These are phyloP conservation scores for Domatiomyces catenatus DNA, from an alignment of 2,329 filamentous ascomycete species.

Conservation along the genomic window DNA sequence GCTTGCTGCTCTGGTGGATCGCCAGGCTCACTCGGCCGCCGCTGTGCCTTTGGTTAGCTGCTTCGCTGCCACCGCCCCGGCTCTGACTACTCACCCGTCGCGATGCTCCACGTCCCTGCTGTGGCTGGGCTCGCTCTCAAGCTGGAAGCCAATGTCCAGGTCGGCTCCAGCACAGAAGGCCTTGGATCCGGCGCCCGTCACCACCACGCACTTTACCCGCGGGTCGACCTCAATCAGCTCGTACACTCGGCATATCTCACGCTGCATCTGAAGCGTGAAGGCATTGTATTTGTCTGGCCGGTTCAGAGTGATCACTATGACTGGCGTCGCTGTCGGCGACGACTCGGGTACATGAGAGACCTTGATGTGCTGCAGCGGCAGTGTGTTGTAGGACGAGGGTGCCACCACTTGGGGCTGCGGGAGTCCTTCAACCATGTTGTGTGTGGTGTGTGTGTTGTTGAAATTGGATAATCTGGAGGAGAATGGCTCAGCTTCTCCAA, in stretches of 20 bases:
- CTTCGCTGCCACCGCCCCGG: neutral
- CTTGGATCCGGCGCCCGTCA: slow-evolving; percentile 36
- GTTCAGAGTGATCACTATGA: slow-evolving; percentile 49
- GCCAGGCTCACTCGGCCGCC: slow-evolving; percentile 41
- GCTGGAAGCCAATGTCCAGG: slow-evolving; percentile 29
- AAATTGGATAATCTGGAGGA: neutral
- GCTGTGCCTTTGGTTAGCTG: slow-evolving; percentile 15
- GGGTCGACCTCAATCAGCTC: slow-evolving; percentile 37
- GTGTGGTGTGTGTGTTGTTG: neutral
- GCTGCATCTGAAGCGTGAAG: slow-evolving; percentile 50
- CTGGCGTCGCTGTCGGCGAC: slow-evolving; percentile 42
- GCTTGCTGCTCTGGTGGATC: slow-evolving; percentile 43
- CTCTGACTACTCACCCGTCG: slow-evolving; percentile 14
- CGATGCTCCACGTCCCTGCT: slow-evolving; percentile 14
- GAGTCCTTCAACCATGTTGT: neutral
- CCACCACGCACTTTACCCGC: slow-evolving; percentile 40
- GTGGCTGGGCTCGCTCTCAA: neutral
- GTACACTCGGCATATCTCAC: slow-evolving; percentile 43
- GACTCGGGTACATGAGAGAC: slow-evolving; percentile 25
- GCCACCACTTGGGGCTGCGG: neutral
- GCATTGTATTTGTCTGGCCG: slow-evolving; percentile 53
- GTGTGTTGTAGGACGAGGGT: slow-evolving; percentile 21
- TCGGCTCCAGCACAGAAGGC: slow-evolving; percentile 47
- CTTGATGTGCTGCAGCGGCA: slow-evolving; percentile 21
- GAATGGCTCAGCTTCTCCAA: neutral